Base-by-base conservation (phyloP, 371 early-diverging fungal species). In the Mucor velutinosus region DNA sequence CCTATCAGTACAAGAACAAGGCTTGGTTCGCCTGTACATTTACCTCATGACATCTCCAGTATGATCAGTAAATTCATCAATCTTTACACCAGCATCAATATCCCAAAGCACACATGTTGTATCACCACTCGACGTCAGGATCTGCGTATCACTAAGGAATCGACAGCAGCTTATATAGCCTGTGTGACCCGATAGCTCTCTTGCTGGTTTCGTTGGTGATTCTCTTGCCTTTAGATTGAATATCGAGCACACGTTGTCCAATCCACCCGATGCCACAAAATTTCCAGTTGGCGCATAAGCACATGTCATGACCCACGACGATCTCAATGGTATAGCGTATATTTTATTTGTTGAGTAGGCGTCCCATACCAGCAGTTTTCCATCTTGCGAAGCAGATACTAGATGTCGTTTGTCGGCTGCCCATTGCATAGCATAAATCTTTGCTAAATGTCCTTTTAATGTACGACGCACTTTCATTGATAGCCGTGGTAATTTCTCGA, bases 341-440 rank as follows among this genome's bases (percentile, higher is more conserved):
- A 97, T 88, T 82, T 99, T 99, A 88, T 99, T 98, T 63, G 98
- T 96, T 37, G 96, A 92, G 74, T 93, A 96, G 12, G 98, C 95
- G 75, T 99, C 98, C 99, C 99, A 99, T 23, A 99, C 97, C 49
- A 99, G 95, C 60, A 99, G 84, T 79, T 98, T 99, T 66, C 99
- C 99, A 77, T 99, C 99, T 82, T 99, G 99, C 55, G 98, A 98
- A 11, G 99, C 99, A 33, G 94, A 93, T 19, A 99, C 98, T 12
- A 99, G 78, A 72, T 97, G 97, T 30, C 95, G 88, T 78, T 94
- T 93, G 83, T 97, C 97, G 17, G 86, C 83, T 1, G 95, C 95
- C 99, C 99, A 99, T 76, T 97, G 95, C 99, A 99, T 97, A 29
- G 99, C 96, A 77, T 99, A 99, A 71, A 99, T 97, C 79, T 99